A percentile compares a stretch with the other conserved stretches of the same genome.
phyloP scores from a whole-genome alignment of 768 basidiomycete genomes.

The Mycena crocata region DNA sequence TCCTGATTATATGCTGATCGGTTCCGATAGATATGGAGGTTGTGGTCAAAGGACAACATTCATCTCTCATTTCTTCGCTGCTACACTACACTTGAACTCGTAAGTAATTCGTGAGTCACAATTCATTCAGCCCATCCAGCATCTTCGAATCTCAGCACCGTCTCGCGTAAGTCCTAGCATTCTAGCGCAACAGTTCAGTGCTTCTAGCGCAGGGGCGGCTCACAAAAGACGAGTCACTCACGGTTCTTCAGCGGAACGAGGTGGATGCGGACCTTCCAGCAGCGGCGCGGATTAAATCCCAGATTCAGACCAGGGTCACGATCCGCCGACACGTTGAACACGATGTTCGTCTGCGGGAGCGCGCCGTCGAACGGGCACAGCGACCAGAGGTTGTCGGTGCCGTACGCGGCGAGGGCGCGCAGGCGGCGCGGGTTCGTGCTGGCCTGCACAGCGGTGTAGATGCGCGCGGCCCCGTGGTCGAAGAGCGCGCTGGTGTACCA shows the following conservation, averaged over 20 bases:
- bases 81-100: no score
- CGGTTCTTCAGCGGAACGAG: conserved; percentile 31
- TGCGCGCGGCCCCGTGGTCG: conserved; percentile 44
- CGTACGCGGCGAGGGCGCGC: conserved; percentile 46
- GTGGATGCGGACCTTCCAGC: conserved; percentile 48
- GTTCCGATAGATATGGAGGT: no score
- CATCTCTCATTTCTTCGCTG: no score
- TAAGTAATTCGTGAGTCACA: no score
- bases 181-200: no score
- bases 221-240: no score
- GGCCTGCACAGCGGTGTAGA: conserved; percentile 48
- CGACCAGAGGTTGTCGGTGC: conserved; percentile 50
- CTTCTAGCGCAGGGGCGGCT: no score
- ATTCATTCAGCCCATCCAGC: no score
- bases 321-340: conserved; percentile 48
- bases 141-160: no score
- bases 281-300: conserved; percentile 41
- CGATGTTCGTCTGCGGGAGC: conserved; percentile 47
- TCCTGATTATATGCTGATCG: no score
- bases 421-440: conserved; percentile 35
- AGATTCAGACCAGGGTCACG: conserved; percentile 24
- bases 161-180: no score
- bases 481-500: conserved; percentile 50
- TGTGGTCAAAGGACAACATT: no score
- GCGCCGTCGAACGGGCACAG: conserved; percentile 48